Percentiles rank a stretch among this genome's conserved stretches.
These are phyloP conservation scores for Ophiostoma fasciatum DNA, from an alignment of 2,329 filamentous ascomycete species.

Conservation along the genomic window DNA sequence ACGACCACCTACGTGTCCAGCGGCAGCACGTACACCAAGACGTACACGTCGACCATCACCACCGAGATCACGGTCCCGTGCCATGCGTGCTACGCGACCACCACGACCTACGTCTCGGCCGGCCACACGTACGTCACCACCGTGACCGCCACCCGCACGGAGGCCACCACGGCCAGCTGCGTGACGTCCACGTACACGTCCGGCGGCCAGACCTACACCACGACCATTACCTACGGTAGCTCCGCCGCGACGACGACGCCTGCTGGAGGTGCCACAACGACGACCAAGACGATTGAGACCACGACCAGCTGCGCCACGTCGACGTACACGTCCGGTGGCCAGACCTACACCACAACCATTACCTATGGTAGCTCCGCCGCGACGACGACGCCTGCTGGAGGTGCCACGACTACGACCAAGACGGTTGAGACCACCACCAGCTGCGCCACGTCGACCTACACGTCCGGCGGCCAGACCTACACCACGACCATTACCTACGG, in stretches of 20 bases:
- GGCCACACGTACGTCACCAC: too few relatives aligned
- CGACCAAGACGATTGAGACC: not conserved
- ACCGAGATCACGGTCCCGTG: too few relatives aligned
- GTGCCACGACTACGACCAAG: not conserved
- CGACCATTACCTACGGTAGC: constrained; percentile 5
- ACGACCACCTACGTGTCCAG: too few relatives aligned
- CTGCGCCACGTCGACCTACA: not conserved
- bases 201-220: constrained; percentile 1
- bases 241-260: too few relatives aligned
- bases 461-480: constrained; percentile 2
- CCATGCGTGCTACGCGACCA: constrained; percentile 2
- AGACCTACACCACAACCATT: constrained; percentile 4
- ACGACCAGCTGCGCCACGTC: not conserved
- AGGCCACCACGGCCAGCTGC: not conserved
- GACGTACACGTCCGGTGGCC: not conserved
- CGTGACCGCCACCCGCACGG: not conserved
- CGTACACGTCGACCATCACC: constrained; percentile 2
- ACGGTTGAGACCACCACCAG: not conserved
- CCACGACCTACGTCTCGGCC: too few relatives aligned
- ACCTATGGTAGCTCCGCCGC: too few relatives aligned
- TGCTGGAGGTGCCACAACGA: not conserved
- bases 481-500: constrained; percentile 5
- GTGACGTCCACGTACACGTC: constrained; percentile 4
- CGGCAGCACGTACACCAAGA: too few relatives aligned
- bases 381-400: too few relatives aligned